A percentile compares a stretch with the other conserved stretches of the same genome.
Conservation (phyloP, 208 protist genomes). For the Novymonas esmeraldas region DNA sequence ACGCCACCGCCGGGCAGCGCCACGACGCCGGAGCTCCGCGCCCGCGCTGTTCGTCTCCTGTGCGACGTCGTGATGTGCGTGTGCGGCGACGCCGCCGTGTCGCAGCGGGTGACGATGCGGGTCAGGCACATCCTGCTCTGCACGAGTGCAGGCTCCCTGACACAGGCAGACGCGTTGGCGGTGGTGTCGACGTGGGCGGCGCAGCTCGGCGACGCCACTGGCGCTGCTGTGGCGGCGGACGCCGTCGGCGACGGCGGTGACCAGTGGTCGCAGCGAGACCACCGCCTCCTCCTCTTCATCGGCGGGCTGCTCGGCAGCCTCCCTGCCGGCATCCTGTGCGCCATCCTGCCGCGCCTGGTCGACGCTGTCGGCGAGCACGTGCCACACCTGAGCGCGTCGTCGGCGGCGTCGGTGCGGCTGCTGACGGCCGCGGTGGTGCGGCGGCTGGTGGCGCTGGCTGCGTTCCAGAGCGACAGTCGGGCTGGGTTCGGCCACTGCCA, state of each 20-base stretch:
- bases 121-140: conserved; percentile 10
- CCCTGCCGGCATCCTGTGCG: not conserved
- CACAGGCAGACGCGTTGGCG: conserved; percentile 18
- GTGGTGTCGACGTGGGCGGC: conserved; percentile 8
- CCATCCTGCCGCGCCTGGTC: conserved; percentile 30
- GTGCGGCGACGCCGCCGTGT: conserved; percentile 18
- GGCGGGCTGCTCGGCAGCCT: not conserved
- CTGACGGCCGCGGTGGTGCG: conserved; percentile 3
- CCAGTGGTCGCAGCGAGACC: conserved; percentile 28
- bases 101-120: conserved; percentile 15
- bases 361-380: conserved; percentile 22
- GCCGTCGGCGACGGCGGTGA: not conserved
- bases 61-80: conserved; percentile 14
- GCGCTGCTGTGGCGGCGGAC: not conserved
- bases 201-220: not conserved
- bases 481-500: conserved; percentile 11
- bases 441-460: conserved; percentile 26
- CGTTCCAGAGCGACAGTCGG: conserved; percentile 19
- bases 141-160: not conserved
- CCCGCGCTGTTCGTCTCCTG: conserved; percentile 16
- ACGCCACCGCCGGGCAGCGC: not conserved
- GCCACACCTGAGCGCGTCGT: conserved; percentile 27
- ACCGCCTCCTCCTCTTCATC: conserved; percentile 22
- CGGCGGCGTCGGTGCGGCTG: conserved; percentile 21
- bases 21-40: conserved; percentile 6